These are phyloP conservation scores for Aspergillus ochraceus DNA, from an alignment of 2,329 filamentous ascomycete species.

Conservation along the genomic window DNA sequence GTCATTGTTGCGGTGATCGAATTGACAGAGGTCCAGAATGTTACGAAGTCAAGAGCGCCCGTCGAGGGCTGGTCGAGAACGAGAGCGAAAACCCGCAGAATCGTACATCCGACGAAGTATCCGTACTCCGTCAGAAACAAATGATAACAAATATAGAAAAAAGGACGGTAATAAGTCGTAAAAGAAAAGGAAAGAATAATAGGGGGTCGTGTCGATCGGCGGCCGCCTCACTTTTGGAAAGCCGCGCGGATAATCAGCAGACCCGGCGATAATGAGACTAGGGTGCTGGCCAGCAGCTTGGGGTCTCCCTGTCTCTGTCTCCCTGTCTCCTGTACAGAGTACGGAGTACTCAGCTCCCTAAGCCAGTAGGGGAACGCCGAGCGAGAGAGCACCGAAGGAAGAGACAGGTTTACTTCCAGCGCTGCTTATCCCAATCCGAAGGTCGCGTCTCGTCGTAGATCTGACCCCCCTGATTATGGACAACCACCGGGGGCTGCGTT, in stretches of 20 bases:
- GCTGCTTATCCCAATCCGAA: constrained; percentile 40
- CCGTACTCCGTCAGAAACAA: constrained; percentile 4
- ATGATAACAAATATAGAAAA: constrained; percentile 1
- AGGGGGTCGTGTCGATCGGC: constrained; percentile 18
- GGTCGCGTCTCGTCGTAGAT: constrained; percentile 39
- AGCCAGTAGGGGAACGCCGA: not conserved
- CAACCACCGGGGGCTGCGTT: constrained; percentile 33
- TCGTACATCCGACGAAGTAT: not conserved
- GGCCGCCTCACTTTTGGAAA: constrained; percentile 27
- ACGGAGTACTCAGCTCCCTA: not conserved
- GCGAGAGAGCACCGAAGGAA: not conserved
- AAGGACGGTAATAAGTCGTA: not conserved
- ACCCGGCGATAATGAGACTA: constrained; percentile 5
- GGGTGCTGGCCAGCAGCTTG: constrained; percentile 13
- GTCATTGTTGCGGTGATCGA: constrained; percentile 11
- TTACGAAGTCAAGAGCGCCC: not conserved
- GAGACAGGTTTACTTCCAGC: constrained; percentile 33
- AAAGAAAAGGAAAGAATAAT: constrained; percentile 1
- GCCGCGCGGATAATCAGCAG: constrained; percentile 24
- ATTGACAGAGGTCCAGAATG: constrained; percentile 3
- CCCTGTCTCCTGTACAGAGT: not conserved
- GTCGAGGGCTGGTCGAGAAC: constrained; percentile 14
- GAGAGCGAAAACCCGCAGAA: not conserved
- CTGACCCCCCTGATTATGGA: constrained; percentile 38
- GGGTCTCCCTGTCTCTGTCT: not conserved